Conservation (phyloP, 2,329 filamentous ascomycete species). For the Tolypocladium guangdongense region DNA sequence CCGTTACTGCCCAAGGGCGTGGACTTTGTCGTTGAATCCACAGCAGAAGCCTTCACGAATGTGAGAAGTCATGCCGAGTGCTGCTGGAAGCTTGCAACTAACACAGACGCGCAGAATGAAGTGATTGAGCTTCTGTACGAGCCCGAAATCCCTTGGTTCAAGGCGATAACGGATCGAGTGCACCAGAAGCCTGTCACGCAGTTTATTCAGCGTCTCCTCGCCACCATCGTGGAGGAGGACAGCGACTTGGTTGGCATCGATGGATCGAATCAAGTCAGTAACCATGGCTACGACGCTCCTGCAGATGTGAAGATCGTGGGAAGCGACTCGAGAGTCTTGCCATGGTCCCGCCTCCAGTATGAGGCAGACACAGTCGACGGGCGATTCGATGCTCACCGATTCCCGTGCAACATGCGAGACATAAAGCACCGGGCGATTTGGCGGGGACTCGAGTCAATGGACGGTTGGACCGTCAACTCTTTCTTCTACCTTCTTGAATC, state of each 20-base stretch:
- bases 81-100: background rate
- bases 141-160: slow-evolving; percentile 23
- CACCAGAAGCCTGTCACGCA: slow-evolving; percentile 7
- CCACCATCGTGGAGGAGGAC: slow-evolving; percentile 10
- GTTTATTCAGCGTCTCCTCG: slow-evolving; percentile 11
- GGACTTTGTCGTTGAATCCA: slow-evolving; percentile 9
- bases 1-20: slow-evolving; percentile 21
- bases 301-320: slow-evolving; percentile 11
- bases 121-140: slow-evolving; percentile 24
- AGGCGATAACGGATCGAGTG: slow-evolving; percentile 11
- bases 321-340: slow-evolving; percentile 9
- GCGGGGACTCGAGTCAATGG: slow-evolving; percentile 11
- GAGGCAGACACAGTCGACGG: background rate
- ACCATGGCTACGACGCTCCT: background rate
- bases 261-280: background rate
- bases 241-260: slow-evolving; percentile 3
- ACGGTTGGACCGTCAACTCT: slow-evolving; percentile 2
- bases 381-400: slow-evolving; percentile 10
- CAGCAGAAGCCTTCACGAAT: background rate
- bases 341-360: slow-evolving; percentile 11
- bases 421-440: slow-evolving; percentile 12
- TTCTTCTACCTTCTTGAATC: background rate
- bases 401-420: slow-evolving; percentile 9
- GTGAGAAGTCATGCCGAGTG: background rate
- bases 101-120: slow-evolving; percentile 4